These are phyloP conservation scores for Chlorella vulgaris DNA, from an alignment of 139 green algal genomes.

Conservation along the genomic window DNA sequence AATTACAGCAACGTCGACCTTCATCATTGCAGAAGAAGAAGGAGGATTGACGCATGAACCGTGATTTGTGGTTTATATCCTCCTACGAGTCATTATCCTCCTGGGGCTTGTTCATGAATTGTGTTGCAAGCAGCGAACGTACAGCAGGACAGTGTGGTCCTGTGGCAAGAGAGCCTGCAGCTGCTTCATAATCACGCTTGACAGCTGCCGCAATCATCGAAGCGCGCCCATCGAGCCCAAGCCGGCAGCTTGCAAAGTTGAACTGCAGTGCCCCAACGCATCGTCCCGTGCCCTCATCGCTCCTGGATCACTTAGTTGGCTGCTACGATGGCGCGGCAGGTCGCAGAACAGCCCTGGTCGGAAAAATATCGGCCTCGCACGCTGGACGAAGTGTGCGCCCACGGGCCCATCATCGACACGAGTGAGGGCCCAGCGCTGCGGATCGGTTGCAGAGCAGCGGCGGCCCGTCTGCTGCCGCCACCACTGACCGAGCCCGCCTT, in stretches of 20 bases:
- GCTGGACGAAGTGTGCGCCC: conserved; percentile 93
- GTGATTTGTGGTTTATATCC: background rate
- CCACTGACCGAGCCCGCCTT: background rate
- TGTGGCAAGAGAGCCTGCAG: too few species aligned
- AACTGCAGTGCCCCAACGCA: too few species aligned
- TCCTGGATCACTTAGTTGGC: too few species aligned
- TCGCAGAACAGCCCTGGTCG: conserved; percentile 72
- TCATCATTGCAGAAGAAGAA: background rate
- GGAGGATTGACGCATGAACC: background rate
- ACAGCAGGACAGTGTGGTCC: too few species aligned
- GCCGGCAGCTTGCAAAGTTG: too few species aligned
- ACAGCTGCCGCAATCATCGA: too few species aligned
- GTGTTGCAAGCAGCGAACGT: too few species aligned
- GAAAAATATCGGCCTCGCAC: conserved; percentile 96
- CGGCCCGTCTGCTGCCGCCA: background rate
- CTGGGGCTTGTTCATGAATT: background rate
- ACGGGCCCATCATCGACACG: conserved; percentile 98
- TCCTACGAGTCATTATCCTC: background rate
- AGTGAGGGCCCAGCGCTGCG: conserved; percentile 60
- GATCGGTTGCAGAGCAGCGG: background rate
- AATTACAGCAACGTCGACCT: background rate
- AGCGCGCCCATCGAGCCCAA: too few species aligned
- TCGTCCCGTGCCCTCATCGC: too few species aligned
- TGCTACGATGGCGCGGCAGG: background rate
- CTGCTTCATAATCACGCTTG: too few species aligned